Evolutionary conservation across 257 asterid species (phyloP), one percentile per base, ranked within the genome.

Genomic region (Rehmannia glutinosa): DNA sequence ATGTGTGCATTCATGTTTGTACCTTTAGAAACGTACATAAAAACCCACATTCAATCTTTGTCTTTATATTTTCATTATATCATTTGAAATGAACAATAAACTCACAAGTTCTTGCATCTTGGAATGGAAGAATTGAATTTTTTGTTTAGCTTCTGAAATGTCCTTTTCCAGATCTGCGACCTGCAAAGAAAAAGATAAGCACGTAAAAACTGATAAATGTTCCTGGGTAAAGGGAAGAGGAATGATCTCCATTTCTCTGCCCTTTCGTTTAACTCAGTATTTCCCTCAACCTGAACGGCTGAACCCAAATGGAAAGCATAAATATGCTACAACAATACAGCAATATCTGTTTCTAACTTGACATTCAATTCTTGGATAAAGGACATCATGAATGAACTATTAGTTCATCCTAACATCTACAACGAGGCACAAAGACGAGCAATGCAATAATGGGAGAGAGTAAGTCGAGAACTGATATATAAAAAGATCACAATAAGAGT

Each of bases 61-160:
- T 62, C 39, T 55, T n/a, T 21, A 58, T 8, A 24, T 55, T 32
- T 39, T 53, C 66, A 36, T 46, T 11, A 32, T 56, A 20, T 64
- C 45, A 41, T 43, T 66, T 49, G 25, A 57, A 52, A 61, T 51
- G 23, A 69, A 69, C 53, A 66, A 45, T 13, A 2, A 70, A 85
- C 99, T 81, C 84, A 94, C 99, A 63, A 94, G 89, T 78, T 94
- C 99, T 77, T 94, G 99, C 99, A 91, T 94, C 84, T 94, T 91
- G 46, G 85, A 70, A 72, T 84, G 99, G 81, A 75, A 94, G 83
- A 82, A 91, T 68, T 89, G 92, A 83, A 75, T 80, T 82, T 94
- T 94, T 77, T 87, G 94, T 75, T 77, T 91, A 57, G 99, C 95
- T 70, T 91, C 98, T 43, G 74, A 46, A 27, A 94, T 94, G 30